Conservation (phyloP, 208 protist species). For the Acanthamoeba rhysodes region DNA sequence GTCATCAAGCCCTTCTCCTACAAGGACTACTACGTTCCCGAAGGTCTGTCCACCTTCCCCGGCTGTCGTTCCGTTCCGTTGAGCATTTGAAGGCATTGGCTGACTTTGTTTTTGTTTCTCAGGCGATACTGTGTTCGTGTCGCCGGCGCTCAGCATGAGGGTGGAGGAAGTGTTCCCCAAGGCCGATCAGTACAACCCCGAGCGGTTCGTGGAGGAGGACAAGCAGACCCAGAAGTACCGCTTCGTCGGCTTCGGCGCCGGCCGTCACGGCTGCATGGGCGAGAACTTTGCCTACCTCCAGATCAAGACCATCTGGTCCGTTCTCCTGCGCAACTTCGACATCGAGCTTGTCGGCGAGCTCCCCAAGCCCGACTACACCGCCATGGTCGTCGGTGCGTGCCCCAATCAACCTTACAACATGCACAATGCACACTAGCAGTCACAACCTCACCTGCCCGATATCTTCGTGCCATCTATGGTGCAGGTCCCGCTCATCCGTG, state of each 20-base stretch:
- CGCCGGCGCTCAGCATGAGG: conserved; percentile 91
- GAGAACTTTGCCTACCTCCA: conserved; percentile 96
- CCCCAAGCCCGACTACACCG: conserved; percentile 92
- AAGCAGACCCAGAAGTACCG: conserved; percentile 86
- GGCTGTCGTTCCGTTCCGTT: not conserved
- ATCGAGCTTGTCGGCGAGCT: conserved; percentile 91
- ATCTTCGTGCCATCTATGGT: too few relatives aligned
- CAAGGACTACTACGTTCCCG: conserved; percentile 92
- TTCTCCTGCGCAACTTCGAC: conserved; percentile 93
- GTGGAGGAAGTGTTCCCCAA: conserved; percentile 93
- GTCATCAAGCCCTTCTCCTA: conserved; percentile 91
- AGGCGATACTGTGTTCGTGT: conserved; percentile 94
- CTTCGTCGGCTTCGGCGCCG: conserved; percentile 93
- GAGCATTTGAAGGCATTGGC: too few relatives aligned
- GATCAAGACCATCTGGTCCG: conserved; percentile 94
- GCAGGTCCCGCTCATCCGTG: conserved; percentile 33
- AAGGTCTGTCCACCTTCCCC: conserved; percentile 78
- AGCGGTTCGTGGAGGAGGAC: conserved; percentile 86
- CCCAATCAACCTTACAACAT: not conserved
- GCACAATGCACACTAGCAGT: not conserved
- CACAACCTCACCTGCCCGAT: not conserved
- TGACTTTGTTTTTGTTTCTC: conserved; percentile 89
- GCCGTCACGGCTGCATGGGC: conserved; percentile 90
- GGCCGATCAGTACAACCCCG: conserved; percentile 92
- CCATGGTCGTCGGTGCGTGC: conserved; percentile 76